Evolutionary conservation across 2,329 filamentous ascomycete species (phyloP).

Genomic region (Talaromyces amestolkiae): DNA sequence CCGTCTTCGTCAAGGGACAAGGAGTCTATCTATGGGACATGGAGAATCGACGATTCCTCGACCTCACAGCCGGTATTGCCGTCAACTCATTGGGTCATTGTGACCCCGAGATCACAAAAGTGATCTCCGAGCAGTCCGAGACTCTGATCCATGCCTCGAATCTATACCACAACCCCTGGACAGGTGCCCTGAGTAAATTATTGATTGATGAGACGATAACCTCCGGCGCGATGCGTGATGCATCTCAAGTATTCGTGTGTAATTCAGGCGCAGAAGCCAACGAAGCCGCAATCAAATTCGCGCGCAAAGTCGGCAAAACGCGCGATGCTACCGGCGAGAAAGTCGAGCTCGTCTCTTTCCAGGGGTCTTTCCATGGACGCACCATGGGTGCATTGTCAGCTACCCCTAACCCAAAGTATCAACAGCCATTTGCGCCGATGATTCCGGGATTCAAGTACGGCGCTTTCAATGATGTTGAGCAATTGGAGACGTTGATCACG

Average conservation of each 20-base stretch:
- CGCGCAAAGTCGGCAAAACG: slow-evolving; percentile 81
- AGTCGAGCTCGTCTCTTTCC: slow-evolving; percentile 83
- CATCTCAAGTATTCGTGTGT: slow-evolving; percentile 80
- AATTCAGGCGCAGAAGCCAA: slow-evolving; percentile 98
- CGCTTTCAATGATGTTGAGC: slow-evolving; percentile 75
- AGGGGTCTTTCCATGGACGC: slow-evolving; percentile 89
- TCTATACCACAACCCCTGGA: slow-evolving; percentile 96
- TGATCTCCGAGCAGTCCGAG: slow-evolving; percentile 74
- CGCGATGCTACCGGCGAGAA: slow-evolving; percentile 70
- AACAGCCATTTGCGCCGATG: slow-evolving; percentile 92
- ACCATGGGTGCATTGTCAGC: slow-evolving; percentile 96
- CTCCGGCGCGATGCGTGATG: slow-evolving; percentile 78
- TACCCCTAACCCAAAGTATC: slow-evolving; percentile 97
- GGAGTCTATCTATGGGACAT: slow-evolving; percentile 89
- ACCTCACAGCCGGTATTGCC: slow-evolving; percentile 94
- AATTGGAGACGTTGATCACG: slow-evolving; percentile 71
- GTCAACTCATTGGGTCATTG: slow-evolving; percentile 92
- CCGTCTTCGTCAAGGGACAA: slow-evolving; percentile 83
- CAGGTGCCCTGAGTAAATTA: slow-evolving; percentile 79
- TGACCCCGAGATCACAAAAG: slow-evolving; percentile 70
- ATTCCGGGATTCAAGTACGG: slow-evolving; percentile 88
- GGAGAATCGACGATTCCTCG: slow-evolving; percentile 84
- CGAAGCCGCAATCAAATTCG: slow-evolving; percentile 96
- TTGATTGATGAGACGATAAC: slow-evolving; percentile 77
- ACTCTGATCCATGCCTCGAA: slow-evolving; percentile 91